Base-by-base conservation (phyloP, 805 yeast genomes). In the Starmerella etchellsii region DNA sequence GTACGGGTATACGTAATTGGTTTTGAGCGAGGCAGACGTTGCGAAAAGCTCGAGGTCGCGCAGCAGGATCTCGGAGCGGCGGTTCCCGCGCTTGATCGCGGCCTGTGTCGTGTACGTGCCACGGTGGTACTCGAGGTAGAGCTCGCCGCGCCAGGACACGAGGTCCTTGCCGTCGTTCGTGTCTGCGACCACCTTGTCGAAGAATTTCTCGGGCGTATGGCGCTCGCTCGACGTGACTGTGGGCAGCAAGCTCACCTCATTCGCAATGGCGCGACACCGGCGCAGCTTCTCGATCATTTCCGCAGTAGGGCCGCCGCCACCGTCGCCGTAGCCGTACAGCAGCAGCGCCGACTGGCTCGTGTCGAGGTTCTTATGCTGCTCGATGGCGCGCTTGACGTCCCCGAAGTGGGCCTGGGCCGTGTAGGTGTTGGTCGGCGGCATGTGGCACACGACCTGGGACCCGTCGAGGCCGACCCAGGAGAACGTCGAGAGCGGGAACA, bases 71-170 rank as follows among this genome's bases (percentile, higher is more conserved):
- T 88, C 97, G 10, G 78, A 67, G 21, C 69, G 60, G 53, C 98
- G 71, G 76, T 85, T 82, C 54, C 75, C 70, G 54, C 74, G 74
- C 63, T 88, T 88, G 31, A 82, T 80, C 44, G 74, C 73, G 0
- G 95, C 93, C 59, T 88, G 98, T 1, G 95, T 74, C 3, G 98
- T 91, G 60, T 88, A 88, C 1, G 97, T 91, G 39, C 98, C 98
- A 56, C 98, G 76, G 60, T 88, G 98, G 64, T 80, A 85, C 62
- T 88, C 98, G 54, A 88, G 71, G 61, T 88, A 88, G 40, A 88
- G 70, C 59, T 88, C 98, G 34, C 98, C 97, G 29, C 72, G 71
- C 96, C 97, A 88, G 11, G 84, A 67, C 6, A 93, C 94, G 34
- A 88, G 68, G 8, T 64, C 66, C 28, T 63, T 56, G 29, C 94